These are phyloP conservation scores for Ziziphus jujuba DNA, from an alignment of 306 rosid species.

Conservation along the genomic window DNA sequence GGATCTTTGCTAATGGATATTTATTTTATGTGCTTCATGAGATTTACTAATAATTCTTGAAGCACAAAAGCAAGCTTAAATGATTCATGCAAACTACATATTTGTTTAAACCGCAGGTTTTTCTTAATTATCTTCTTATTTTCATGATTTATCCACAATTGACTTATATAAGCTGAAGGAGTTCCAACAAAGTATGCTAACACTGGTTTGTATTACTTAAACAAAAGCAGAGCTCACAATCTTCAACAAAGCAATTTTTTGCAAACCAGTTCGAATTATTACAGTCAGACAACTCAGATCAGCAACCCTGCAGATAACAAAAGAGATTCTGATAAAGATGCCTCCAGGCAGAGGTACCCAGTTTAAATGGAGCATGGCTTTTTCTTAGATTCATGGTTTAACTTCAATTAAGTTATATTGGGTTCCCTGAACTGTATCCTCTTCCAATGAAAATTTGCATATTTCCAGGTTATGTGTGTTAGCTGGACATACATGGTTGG, in stretches of 20 bases:
- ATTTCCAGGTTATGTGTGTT: too few species aligned
- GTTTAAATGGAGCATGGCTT: conserved; percentile 12
- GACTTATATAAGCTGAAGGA: neutral
- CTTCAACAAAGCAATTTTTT: conserved; percentile 75
- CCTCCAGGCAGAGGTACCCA: conserved; percentile 58
- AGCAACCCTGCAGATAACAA: conserved; percentile 28
- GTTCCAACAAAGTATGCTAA: conserved; percentile 19
- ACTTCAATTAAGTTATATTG: conserved; percentile 7
- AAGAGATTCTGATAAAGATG: conserved; percentile 41
- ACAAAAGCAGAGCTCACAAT: conserved; percentile 55
- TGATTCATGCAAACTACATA: too few species aligned
- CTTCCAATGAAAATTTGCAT: too few species aligned
- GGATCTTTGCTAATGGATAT: neutral
- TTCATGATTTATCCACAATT: neutral
- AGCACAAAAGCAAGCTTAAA: conserved; percentile 4
- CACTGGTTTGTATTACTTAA: conserved; percentile 1
- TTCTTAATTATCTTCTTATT: neutral
- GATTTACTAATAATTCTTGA: neutral
- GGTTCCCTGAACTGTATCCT: neutral
- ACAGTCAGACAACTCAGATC: conserved; percentile 33
- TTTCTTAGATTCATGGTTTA: conserved; percentile 17
- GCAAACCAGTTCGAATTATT: conserved; percentile 34
- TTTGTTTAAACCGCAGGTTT: neutral
- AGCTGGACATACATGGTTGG: too few species aligned
- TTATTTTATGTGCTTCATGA: neutral